Percentiles rank a stretch among this genome's conserved stretches.
phyloP scores from a whole-genome alignment of 1,284 basidiomycete species.

The Cryptococcus deneoformans region DNA sequence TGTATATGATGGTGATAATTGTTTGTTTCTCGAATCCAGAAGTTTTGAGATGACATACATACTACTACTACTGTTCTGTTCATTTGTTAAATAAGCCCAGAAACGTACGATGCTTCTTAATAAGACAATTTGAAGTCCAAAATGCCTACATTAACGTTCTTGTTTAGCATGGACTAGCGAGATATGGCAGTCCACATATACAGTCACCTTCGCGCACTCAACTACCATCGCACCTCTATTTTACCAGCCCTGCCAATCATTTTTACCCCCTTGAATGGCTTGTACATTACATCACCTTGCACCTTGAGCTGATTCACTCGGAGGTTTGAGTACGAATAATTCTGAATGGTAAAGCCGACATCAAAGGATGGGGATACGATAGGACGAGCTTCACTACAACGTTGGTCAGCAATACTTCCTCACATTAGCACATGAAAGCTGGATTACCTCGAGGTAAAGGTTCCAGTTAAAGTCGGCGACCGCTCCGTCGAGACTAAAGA shows the following conservation, averaged over 20 bases:
- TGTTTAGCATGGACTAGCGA: no score
- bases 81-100: no score
- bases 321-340: conserved; percentile 72
- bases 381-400: conserved; percentile 35
- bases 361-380: conserved; percentile 67
- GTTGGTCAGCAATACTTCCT: not conserved
- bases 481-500: conserved; percentile 64
- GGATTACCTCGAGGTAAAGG: conserved; percentile 61
- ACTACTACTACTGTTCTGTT: no score
- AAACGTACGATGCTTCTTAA: no score
- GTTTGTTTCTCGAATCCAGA: no score
- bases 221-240: conserved; percentile 46
- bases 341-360: conserved; percentile 67
- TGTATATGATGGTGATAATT: no score
- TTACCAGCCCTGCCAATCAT: conserved; percentile 36
- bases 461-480: conserved; percentile 69
- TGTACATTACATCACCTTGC: conserved; percentile 54
- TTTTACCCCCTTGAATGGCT: conserved; percentile 63
- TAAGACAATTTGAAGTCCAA: no score
- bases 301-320: conserved; percentile 83
- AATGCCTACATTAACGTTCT: no score
- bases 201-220: no score
- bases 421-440: not conserved
- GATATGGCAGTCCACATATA: no score
- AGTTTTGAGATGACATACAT: no score